Percentiles rank a stretch among this genome's conserved stretches.
Conservation (phyloP, 768 basidiomycete genomes). For the Boletellus ananas region DNA sequence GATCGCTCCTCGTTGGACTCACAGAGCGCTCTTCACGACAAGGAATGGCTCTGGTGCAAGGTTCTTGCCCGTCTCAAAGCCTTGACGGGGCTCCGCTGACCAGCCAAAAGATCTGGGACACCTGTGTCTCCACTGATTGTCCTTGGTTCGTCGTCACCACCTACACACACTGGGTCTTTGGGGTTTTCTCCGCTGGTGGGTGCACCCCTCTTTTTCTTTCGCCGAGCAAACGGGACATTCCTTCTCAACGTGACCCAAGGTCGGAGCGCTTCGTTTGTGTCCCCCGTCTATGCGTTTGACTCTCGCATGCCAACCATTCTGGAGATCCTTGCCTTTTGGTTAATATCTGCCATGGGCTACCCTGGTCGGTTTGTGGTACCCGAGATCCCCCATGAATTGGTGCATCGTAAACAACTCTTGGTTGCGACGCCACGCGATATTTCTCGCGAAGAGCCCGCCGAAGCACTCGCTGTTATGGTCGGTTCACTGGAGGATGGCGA, state of each 20-base stretch:
- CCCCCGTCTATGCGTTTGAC: slow-evolving; percentile 41
- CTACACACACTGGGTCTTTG: slow-evolving; percentile 43
- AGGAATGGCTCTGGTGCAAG: slow-evolving; percentile 59
- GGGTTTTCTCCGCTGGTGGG: slow-evolving; percentile 38
- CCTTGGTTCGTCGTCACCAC: slow-evolving; percentile 42
- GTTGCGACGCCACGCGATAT: slow-evolving; percentile 26
- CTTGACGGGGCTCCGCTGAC: slow-evolving; percentile 5
- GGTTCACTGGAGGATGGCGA: slow-evolving; percentile 6
- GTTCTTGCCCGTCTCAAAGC: slow-evolving; percentile 9
- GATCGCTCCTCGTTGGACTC: slow-evolving; percentile 9
- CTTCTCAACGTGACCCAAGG: slow-evolving; percentile 33
- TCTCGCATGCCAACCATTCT: slow-evolving; percentile 43
- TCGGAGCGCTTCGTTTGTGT: slow-evolving; percentile 51
- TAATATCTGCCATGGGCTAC: slow-evolving; percentile 48
- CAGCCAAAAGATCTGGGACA: slow-evolving; percentile 36
- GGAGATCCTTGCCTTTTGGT: slow-evolving; percentile 53
- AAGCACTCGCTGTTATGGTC: slow-evolving; percentile 17
- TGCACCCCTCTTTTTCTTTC: not conserved
- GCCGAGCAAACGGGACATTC: not conserved
- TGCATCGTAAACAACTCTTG: slow-evolving; percentile 21
- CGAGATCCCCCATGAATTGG: slow-evolving; percentile 19
- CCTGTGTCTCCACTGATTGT: slow-evolving; percentile 33
- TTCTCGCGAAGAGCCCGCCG: slow-evolving; percentile 17
- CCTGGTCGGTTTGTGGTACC: slow-evolving; percentile 30
- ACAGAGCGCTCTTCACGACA: slow-evolving; percentile 25